Conservation (phyloP, 805 yeast species). For the Ogataea pilisensis region DNA sequence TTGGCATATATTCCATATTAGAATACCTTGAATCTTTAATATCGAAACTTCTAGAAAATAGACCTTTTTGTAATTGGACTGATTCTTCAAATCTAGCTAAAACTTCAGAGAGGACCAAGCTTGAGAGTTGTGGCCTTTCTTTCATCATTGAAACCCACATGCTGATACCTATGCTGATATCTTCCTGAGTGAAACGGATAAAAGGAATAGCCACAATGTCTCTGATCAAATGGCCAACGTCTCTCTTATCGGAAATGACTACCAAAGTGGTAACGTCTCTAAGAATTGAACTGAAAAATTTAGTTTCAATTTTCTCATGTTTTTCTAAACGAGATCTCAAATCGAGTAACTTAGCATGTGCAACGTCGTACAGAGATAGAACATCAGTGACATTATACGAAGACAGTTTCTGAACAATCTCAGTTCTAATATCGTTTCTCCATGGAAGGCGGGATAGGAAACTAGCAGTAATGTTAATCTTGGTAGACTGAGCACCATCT, state of each 20-base stretch:
- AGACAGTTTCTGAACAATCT: conserved; percentile 28
- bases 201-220: conserved; percentile 70
- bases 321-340: conserved; percentile 5
- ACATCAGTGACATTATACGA: conserved; percentile 24
- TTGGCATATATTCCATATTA: conserved; percentile 87
- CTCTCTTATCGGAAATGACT: conserved; percentile 31
- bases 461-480: conserved; percentile 59
- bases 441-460: conserved; percentile 76
- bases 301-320: conserved; percentile 21
- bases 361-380: conserved; percentile 14
- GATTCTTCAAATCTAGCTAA: conserved; percentile 65
- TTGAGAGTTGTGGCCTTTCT: conserved; percentile 55
- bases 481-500: conserved; percentile 27
- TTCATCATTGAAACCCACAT: conserved; percentile 78
- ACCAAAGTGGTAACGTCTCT: conserved; percentile 39
- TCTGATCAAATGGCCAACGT: conserved; percentile 44
- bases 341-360: conserved; percentile 8
- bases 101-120: conserved; percentile 64
- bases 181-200: conserved; percentile 50
- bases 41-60: conserved; percentile 58
- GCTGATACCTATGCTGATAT: conserved; percentile 63
- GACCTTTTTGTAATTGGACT: conserved; percentile 54
- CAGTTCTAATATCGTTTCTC: conserved; percentile 39
- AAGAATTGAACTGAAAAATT: conserved; percentile 38
- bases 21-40: conserved; percentile 54